A percentile compares a stretch with the other conserved stretches of the same genome.
Conservation (phyloP, 2,329 filamentous ascomycete species). For the Bretziella fagacearum region DNA sequence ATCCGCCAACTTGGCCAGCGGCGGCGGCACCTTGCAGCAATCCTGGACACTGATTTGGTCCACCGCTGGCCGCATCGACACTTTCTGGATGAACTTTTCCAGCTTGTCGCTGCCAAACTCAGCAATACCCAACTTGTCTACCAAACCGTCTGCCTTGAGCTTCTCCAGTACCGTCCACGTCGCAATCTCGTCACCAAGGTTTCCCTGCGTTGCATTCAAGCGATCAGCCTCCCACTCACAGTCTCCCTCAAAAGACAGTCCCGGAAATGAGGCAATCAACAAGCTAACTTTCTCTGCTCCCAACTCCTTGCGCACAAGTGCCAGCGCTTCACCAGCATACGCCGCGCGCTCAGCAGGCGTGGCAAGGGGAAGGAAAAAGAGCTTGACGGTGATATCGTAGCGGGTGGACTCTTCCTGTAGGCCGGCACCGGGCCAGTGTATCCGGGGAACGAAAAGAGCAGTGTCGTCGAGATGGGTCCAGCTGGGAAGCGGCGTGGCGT, state of each 20-base stretch:
- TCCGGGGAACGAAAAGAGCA: slow-evolving; percentile 58
- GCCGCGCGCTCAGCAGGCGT: slow-evolving; percentile 44
- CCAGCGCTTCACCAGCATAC: slow-evolving; percentile 63
- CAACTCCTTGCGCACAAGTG: slow-evolving; percentile 65
- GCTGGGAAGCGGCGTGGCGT: slow-evolving; percentile 22
- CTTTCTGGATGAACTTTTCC: slow-evolving; percentile 54
- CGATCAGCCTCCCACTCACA: slow-evolving; percentile 63
- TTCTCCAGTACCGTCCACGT: slow-evolving; percentile 60
- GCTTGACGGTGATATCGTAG: slow-evolving; percentile 89
- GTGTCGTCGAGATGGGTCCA: slow-evolving; percentile 52
- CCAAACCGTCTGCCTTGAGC: slow-evolving; percentile 52
- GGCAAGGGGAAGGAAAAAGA: slow-evolving; percentile 74
- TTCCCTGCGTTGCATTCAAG: slow-evolving; percentile 42
- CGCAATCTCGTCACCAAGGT: slow-evolving; percentile 48
- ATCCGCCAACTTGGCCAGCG: slow-evolving; percentile 70
- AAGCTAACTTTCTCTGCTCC: slow-evolving; percentile 63
- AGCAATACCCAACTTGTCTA: slow-evolving; percentile 63
- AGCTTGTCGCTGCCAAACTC: slow-evolving; percentile 84
- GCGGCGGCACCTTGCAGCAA: slow-evolving; percentile 88
- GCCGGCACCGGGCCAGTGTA: slow-evolving; percentile 53
- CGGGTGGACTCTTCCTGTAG: slow-evolving; percentile 65
- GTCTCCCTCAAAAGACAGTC: slow-evolving; percentile 82
- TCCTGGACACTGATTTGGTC: slow-evolving; percentile 94
- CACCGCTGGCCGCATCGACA: slow-evolving; percentile 58
- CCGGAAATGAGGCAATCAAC: slow-evolving; percentile 82